Conservation (phyloP, 345 rosid species). For the Dipteronia dyeriana region DNA sequence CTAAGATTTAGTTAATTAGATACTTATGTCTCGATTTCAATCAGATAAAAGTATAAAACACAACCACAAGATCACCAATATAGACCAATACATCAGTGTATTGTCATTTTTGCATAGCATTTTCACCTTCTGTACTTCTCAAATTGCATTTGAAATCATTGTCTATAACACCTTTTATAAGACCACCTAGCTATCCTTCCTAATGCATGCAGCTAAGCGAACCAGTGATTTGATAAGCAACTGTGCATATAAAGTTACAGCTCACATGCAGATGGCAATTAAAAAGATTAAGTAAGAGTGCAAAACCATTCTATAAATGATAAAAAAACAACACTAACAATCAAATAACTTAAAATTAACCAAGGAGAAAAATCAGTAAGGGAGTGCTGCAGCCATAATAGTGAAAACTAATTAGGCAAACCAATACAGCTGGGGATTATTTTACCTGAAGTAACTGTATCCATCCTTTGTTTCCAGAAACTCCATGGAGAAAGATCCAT, state of each 20-base stretch:
- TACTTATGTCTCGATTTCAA: background rate
- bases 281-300: background rate
- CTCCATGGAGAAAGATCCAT: slow-evolving; percentile 86
- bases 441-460: slow-evolving; percentile 68
- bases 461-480: slow-evolving; percentile 72
- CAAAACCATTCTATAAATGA: background rate
- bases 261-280: background rate
- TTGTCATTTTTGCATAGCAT: background rate
- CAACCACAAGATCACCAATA: background rate
- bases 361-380: background rate
- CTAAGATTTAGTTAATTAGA: background rate
- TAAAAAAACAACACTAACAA: background rate
- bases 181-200: background rate
- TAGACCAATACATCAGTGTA: background rate
- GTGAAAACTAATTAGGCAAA: background rate
- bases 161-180: background rate
- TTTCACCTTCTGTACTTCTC: background rate
- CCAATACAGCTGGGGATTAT: background rate
- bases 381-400: background rate
- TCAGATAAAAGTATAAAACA: background rate
- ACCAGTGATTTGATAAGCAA: background rate
- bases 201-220: background rate
- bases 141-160: background rate
- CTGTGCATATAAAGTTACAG: background rate
- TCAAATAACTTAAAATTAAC: slow-evolving; percentile 4